Evolutionary conservation across 2,329 filamentous ascomycete genomes (phyloP), one percentile per base, ranked within the genome.

Genomic region (Ophidiomyces ophidiicola): DNA sequence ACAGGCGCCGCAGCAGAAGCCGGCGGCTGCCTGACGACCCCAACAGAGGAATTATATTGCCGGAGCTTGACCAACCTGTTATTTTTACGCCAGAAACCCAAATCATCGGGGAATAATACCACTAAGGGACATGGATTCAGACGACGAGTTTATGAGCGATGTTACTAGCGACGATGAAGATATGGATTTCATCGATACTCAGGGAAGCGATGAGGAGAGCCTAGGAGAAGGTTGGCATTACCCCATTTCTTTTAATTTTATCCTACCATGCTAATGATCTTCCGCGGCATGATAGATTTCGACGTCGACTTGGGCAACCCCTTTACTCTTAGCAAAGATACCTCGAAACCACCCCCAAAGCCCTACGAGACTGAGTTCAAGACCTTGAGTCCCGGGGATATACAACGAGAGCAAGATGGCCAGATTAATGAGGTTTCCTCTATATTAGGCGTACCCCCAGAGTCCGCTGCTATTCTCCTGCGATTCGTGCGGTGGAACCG

Each of bases 401-500:
- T 98, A 42, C 79, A 90, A 55, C 70, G 66, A 23, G 82, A 93
- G 54, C 90, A 98, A 59, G 76, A 87, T 51, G 75, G 78, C 40
- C 82, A 94, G 62, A 76, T 98, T 50, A 72, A 80, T 50, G 87
- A 96, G 56, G 86, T 96, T 44, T 86, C 90, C 47, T 82, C 80
- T 67, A 88, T 98, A 47, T 71, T 98, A 24, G 83, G 87, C 44
- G 78, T 94, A 56, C 78, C 82, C 11, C 82, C 84, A 51, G 90
- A 96, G 61, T 83, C 90, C 46, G 79, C 83, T 0, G 88, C 87
- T 17, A 94, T 98, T 38, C 69, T 98, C 28, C 68, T 98, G 44
- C 80, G 90, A 32, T 76, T 90, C 61, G 84, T 83, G 51, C 75
- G 86, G 54, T 98, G 90, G 90, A 96, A 96, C 61, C 90, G 94